These are phyloP conservation scores for Ogataea populi-albae DNA, from an alignment of 805 yeast species.

Conservation along the genomic window DNA sequence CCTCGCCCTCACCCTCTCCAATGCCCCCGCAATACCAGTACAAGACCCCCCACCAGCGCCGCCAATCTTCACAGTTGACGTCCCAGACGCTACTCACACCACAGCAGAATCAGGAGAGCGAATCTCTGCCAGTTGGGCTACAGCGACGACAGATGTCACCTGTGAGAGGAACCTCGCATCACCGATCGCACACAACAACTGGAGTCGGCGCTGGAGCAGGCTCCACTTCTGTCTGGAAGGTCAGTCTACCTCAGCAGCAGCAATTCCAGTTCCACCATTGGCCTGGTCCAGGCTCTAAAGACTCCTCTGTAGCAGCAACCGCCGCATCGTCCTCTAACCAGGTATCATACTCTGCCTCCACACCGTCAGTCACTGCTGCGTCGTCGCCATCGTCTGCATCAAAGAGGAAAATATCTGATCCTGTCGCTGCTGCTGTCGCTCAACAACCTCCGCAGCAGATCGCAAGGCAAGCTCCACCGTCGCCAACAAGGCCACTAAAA, in stretches of 20 bases:
- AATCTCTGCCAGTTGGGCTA: too few relatives aligned
- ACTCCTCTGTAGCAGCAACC: conserved; percentile 3
- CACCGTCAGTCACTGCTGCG: conserved; percentile 9
- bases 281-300: conserved; percentile 30
- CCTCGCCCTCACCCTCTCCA: conserved; percentile 3
- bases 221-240: conserved; percentile 35
- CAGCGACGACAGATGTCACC: conserved; percentile 17
- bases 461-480: too few relatives aligned
- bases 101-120: too few relatives aligned
- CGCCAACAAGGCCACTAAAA: conserved; percentile 14
- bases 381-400: conserved; percentile 18
- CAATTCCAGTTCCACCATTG: conserved; percentile 37
- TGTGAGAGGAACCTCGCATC: conserved; percentile 20
- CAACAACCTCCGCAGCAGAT: background rate
- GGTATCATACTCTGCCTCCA: too few relatives aligned
- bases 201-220: conserved; percentile 21
- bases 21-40: conserved; percentile 2
- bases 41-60: conserved; percentile 8
- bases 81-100: background rate
- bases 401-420: conserved; percentile 18
- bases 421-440: background rate
- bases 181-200: conserved; percentile 28
- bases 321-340: conserved; percentile 7
- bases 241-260: conserved; percentile 31
- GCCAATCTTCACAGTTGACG: conserved; percentile 5